A percentile compares a stretch with the other conserved stretches of the same genome.
Evolutionary conservation across 805 yeast genomes (phyloP).

Genomic region (Metschnikowia noctiluminum): DNA sequence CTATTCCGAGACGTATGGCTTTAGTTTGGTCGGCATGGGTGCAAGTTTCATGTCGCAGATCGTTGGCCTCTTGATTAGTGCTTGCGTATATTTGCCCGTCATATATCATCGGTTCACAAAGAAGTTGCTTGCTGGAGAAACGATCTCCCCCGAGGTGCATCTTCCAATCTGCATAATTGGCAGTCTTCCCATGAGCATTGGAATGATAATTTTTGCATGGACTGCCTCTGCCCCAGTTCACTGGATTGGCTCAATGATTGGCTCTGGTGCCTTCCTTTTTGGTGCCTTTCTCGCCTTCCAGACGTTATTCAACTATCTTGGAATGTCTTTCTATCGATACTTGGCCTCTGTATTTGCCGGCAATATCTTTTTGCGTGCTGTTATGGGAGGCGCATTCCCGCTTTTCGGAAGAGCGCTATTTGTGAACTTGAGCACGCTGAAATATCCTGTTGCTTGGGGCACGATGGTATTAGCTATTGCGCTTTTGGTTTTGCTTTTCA

Average conservation of each 20-base stretch:
- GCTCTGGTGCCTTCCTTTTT: conserved; percentile 19
- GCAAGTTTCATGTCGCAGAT: conserved; percentile 44
- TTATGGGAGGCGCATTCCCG: conserved; percentile 59
- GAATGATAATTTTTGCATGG: conserved; percentile 23
- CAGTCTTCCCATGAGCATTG: conserved; percentile 21
- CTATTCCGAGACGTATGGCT: conserved; percentile 42
- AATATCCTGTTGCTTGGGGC: conserved; percentile 62
- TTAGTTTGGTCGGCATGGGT: conserved; percentile 48
- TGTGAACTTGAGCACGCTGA: conserved; percentile 43
- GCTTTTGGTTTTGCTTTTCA: conserved; percentile 3
- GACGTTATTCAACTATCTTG: conserved; percentile 47
- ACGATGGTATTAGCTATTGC: conserved; percentile 30
- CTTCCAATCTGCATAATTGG: conserved; percentile 27
- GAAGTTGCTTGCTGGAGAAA: conserved; percentile 21
- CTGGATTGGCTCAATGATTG: conserved; percentile 23
- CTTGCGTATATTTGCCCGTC: conserved; percentile 24
- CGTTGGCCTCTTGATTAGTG: conserved; percentile 45
- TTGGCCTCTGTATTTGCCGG: conserved; percentile 61
- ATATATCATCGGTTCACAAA: conserved; percentile 26
- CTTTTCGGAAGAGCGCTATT: conserved; percentile 63
- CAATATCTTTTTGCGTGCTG: conserved; percentile 48
- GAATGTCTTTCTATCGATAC: conserved; percentile 45
- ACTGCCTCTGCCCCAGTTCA: conserved; percentile 17
- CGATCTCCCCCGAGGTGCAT: conserved; percentile 41
- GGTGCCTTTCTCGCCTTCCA: conserved; percentile 48